Evolutionary conservation across 2,329 filamentous ascomycete species (phyloP), one percentile per base, ranked within the genome.

Genomic region (Malbranchea zuffiana): DNA sequence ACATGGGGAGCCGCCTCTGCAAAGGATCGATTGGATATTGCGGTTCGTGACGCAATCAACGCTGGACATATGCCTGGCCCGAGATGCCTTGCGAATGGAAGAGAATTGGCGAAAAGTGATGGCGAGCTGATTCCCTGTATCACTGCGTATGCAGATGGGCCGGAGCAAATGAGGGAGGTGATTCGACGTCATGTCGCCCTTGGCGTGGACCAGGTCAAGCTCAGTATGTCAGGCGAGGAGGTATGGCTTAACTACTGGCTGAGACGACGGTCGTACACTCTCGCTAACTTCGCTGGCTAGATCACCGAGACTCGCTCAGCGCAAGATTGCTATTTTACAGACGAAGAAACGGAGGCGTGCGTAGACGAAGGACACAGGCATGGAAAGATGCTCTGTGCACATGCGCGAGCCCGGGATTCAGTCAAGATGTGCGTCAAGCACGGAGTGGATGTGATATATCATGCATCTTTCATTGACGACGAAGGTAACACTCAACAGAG

Each of bases 31-130:
- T 51, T 68, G 0, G 68, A 70, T 40, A 45, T 63, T 10, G 67
- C 67, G 2, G 59, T 70, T 28, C 51, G 66, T 19, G 59, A 70
- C 44, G 64, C 62, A 0, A 70, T 72, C 43, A 69, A 70, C 21
- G 55, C 56, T 1, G 68, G 66, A 0, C 52, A 62, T 35, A 60
- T 70, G 4, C 63, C 66, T 1, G 68, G 67, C 1, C 67, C 66
- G 3, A 53, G 66, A 11, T 66, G 58, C 36, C 54, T 70, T 0
- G 65, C 66, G 1, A 72, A 69, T 44, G 63, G 60, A 0, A 60
- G 64, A 40, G 68, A 72, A 45, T 68, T 71, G 36, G 62, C 65
- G 2, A 48, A 54, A 4, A 50, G 51, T 12, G 63, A 62, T 37
- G 68, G 66, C 0, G 66, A 66, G 8, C 50, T 71, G 1, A 59